phyloP scores from a whole-genome alignment of 78 protist species.

The Dictyostelium capitatum region DNA sequence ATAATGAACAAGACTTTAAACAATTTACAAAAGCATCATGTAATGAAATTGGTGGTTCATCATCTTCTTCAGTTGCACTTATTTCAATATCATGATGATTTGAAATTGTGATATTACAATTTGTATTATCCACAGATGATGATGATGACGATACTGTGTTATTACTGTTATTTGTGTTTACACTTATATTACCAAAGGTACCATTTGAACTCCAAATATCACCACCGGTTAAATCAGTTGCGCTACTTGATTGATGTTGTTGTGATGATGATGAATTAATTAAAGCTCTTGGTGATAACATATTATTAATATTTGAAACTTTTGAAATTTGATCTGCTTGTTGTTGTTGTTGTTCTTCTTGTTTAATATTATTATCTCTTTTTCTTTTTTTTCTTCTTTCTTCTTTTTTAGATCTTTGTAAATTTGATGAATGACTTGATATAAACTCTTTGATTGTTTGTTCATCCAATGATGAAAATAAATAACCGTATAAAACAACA shows the following conservation, averaged over 20 bases:
- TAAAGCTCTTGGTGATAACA: not conserved
- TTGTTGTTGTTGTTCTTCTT: slow-evolving; percentile 19
- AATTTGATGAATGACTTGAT: slow-evolving; percentile 20
- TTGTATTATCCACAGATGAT: not conserved
- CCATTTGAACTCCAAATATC: slow-evolving; percentile 10
- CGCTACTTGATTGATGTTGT: too few species aligned
- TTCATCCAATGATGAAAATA: slow-evolving; percentile 44
- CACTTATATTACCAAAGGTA: not conserved
- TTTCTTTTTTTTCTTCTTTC: slow-evolving; percentile 57
- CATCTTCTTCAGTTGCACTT: not conserved
- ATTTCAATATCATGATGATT: not conserved
- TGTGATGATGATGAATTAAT: not conserved
- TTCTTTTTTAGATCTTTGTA: slow-evolving; percentile 36
- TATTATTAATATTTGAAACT: not conserved
- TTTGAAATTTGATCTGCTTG: not conserved
- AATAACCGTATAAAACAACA: slow-evolving; percentile 53
- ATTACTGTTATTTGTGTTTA: not conserved
- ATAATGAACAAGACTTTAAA: slow-evolving; percentile 43
- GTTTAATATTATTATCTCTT: slow-evolving; percentile 13
- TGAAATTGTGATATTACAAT: not conserved
- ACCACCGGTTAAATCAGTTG: too few species aligned
- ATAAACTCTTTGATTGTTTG: slow-evolving; percentile 58
- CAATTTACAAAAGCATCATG: slow-evolving; percentile 75
- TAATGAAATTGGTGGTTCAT: slow-evolving; percentile 27
- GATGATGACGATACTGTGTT: not conserved